A percentile compares a stretch with the other conserved stretches of the same genome.
phyloP scores from a whole-genome alignment of 306 rosid genomes.

The Pterocarpus santalinus region DNA sequence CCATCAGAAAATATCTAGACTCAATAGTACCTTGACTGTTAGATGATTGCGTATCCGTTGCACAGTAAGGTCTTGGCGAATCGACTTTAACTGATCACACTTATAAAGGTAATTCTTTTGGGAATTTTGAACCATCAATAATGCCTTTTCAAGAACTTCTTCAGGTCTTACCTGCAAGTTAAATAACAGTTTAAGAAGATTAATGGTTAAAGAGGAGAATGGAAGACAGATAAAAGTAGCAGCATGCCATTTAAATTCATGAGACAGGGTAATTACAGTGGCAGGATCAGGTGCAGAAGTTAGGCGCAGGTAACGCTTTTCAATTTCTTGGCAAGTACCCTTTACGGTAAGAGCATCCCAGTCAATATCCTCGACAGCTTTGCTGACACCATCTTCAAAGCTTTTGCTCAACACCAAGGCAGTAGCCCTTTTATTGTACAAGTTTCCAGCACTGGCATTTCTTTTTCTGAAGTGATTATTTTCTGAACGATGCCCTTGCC shows the following conservation, averaged over 20 bases:
- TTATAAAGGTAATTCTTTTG: constrained; percentile 91
- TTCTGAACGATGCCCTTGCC: constrained; percentile 72
- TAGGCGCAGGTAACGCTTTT: constrained; percentile 94
- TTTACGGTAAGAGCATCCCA: constrained; percentile 99
- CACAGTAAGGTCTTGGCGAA: constrained; percentile 98
- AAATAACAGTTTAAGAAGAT: constrained; percentile 32
- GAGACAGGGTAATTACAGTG: constrained; percentile 61
- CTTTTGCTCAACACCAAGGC: constrained; percentile 80
- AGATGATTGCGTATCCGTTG: constrained; percentile 88
- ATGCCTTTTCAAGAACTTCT: constrained; percentile 88
- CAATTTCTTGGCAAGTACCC: constrained; percentile 98
- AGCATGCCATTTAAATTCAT: constrained; percentile 33
- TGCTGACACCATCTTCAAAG: constrained; percentile 77
- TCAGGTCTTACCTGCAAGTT: constrained; percentile 95
- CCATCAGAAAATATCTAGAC: constrained; percentile 40
- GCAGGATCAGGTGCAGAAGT: constrained; percentile 99
- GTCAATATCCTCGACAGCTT: constrained; percentile 99
- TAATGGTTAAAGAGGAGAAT: background rate
- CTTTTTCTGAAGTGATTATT: constrained; percentile 65
- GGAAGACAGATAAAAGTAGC: constrained; percentile 30
- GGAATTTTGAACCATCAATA: constrained; percentile 86
- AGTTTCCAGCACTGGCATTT: constrained; percentile 71
- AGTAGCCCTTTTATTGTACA: constrained; percentile 81
- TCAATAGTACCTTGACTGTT: constrained; percentile 80
- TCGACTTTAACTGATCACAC: constrained; percentile 97